Conservation (phyloP, 805 yeast species). For the Danielia oregonensis region DNA sequence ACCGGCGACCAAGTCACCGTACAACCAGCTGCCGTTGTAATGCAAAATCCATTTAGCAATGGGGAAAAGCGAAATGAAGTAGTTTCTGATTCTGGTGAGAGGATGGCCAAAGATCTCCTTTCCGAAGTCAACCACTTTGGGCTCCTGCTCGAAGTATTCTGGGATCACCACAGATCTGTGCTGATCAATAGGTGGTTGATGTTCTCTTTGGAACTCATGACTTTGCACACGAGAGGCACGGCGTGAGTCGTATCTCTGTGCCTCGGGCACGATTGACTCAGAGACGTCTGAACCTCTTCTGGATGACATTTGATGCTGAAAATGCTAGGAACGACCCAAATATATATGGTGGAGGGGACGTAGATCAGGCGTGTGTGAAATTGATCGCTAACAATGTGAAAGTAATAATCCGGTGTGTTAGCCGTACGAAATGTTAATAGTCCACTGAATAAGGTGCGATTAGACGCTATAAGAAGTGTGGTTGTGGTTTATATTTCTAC, state of each 20-base stretch:
- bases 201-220: conserved; percentile 18
- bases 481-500: neutral
- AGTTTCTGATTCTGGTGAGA: conserved; percentile 34
- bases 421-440: too few species aligned
- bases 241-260: conserved; percentile 13
- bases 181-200: conserved; percentile 7
- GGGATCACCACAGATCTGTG: conserved; percentile 25
- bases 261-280: conserved; percentile 11
- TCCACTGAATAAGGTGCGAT: too few species aligned
- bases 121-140: conserved; percentile 32
- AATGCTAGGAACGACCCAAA: neutral
- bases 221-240: conserved; percentile 11
- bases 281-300: conserved; percentile 4
- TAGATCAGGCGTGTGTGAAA: neutral
- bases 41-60: conserved; percentile 79
- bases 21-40: conserved; percentile 76
- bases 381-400: neutral
- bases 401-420: neutral
- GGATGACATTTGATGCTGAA: conserved; percentile 1
- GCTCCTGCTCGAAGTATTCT: conserved; percentile 32
- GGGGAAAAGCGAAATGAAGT: conserved; percentile 69
- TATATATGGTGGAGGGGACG: too few species aligned
- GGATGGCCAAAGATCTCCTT: conserved; percentile 35
- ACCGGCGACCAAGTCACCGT: conserved; percentile 85
- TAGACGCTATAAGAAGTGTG: neutral